A percentile compares a stretch with the other conserved stretches of the same genome.
Conservation (phyloP, 164 flowering plant genomes). For the Chimonanthus praecox region DNA sequence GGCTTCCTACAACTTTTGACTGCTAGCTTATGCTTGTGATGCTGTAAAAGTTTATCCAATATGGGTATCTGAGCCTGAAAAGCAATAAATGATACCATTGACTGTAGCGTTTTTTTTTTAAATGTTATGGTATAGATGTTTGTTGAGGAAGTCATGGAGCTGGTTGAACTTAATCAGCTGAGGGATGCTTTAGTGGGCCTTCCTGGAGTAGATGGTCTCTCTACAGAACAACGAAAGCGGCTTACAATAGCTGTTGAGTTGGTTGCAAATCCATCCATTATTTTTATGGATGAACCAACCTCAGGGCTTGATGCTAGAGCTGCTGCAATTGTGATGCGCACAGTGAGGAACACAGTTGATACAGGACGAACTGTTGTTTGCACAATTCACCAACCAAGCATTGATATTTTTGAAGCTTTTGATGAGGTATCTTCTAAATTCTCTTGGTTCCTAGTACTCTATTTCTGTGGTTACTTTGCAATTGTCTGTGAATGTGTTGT, state of each 20-base stretch:
- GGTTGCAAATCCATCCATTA: constrained; percentile 71
- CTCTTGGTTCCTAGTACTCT: background rate
- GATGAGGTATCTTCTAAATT: constrained; percentile 47
- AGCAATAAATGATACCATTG: background rate
- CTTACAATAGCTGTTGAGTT: constrained; percentile 72
- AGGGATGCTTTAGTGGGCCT: constrained; percentile 57
- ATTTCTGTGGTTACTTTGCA: background rate
- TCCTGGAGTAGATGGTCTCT: constrained; percentile 59
- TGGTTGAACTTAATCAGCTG: constrained; percentile 46
- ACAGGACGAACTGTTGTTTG: constrained; percentile 75
- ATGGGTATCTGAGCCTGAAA: background rate
- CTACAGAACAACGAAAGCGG: constrained; percentile 69
- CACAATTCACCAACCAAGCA: constrained; percentile 79
- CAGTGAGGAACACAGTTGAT: constrained; percentile 65
- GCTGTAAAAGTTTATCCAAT: background rate
- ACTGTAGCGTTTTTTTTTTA: background rate
- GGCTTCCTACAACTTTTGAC: too few relatives aligned
- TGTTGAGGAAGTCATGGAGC: constrained; percentile 59
- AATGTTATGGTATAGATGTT: constrained; percentile 29
- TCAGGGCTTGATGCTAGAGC: constrained; percentile 70
- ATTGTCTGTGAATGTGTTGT: background rate
- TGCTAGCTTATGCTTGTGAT: too few relatives aligned
- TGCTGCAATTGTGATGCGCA: constrained; percentile 72
- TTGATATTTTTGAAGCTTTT: constrained; percentile 72
- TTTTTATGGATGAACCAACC: constrained; percentile 72